phyloP scores from a whole-genome alignment of 495 filamentous ascomycete genomes.

The Elaphomyces granulatus region DNA sequence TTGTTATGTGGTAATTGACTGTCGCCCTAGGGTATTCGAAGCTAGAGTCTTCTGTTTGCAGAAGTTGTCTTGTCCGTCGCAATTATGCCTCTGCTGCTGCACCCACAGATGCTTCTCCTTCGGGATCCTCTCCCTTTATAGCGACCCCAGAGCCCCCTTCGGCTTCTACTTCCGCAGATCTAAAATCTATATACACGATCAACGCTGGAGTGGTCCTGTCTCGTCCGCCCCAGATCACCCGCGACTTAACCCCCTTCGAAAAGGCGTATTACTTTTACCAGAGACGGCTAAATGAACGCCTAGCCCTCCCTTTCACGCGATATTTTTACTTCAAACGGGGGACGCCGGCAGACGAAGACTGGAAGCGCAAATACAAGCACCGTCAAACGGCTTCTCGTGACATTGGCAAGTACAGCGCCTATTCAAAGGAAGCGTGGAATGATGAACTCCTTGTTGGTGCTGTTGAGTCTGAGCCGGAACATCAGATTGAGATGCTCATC shows the following conservation, averaged over 20 bases:
- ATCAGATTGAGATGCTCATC: slow-evolving; percentile 51
- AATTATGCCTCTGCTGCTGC: slow-evolving; percentile 30
- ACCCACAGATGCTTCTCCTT: slow-evolving; percentile 18
- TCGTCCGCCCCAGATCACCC: slow-evolving; percentile 76
- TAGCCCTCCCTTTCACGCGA: slow-evolving; percentile 74
- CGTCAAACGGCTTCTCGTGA: slow-evolving; percentile 65
- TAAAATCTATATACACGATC: slow-evolving; percentile 44
- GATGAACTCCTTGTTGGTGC: slow-evolving; percentile 77
- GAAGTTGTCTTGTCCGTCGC: slow-evolving; percentile 35
- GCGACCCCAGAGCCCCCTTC: slow-evolving; percentile 11
- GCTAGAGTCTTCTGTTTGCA: slow-evolving; percentile 34
- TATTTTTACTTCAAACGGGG: slow-evolving; percentile 95
- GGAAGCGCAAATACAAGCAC: slow-evolving; percentile 71
- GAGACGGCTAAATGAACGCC: slow-evolving; percentile 86
- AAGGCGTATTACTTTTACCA: slow-evolving; percentile 92
- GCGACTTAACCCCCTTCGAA: slow-evolving; percentile 73
- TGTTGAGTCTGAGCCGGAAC: slow-evolving; percentile 40
- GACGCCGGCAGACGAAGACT: slow-evolving; percentile 72
- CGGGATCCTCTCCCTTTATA: slow-evolving; percentile 9
- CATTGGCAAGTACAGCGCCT: slow-evolving; percentile 74
- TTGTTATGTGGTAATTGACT: too few species aligned
- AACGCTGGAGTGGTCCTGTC: slow-evolving; percentile 73
- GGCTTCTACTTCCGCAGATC: slow-evolving; percentile 21
- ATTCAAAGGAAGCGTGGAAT: slow-evolving; percentile 70
- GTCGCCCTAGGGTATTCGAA: slow-evolving; percentile 31